These are phyloP conservation scores for Eucalyptus marginata DNA, from an alignment of 345 rosid species.

Conservation along the genomic window DNA sequence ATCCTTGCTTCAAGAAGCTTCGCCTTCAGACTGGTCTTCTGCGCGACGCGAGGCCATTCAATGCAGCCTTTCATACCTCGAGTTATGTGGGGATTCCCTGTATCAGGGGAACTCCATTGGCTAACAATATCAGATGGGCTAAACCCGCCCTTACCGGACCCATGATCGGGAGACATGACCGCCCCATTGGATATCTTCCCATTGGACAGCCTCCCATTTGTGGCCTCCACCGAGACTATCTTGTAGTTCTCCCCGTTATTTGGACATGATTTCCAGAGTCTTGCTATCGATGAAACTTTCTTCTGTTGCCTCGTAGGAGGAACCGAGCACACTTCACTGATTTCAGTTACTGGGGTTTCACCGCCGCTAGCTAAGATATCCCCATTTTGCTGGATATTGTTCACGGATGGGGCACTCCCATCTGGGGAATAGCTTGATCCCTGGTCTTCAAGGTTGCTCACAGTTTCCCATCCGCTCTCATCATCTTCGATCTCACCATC, in stretches of 20 bases:
- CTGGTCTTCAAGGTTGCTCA: slow-evolving; percentile 75
- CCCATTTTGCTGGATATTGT: slow-evolving; percentile 27
- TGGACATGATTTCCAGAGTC: slow-evolving; percentile 67
- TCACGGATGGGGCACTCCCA: slow-evolving; percentile 40
- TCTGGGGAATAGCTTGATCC: slow-evolving; percentile 68
- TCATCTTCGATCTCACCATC: slow-evolving; percentile 60
- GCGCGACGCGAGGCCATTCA: slow-evolving; percentile 82
- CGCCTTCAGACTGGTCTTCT: slow-evolving; percentile 81
- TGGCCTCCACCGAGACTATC: slow-evolving; percentile 54
- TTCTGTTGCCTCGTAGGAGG: slow-evolving; percentile 43
- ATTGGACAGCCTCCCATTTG: slow-evolving; percentile 56
- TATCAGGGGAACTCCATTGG: slow-evolving; percentile 86
- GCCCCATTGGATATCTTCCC: slow-evolving; percentile 60
- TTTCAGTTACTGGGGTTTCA: slow-evolving; percentile 46
- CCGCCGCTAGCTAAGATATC: slow-evolving; percentile 43
- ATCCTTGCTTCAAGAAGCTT: slow-evolving; percentile 87
- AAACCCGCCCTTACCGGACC: slow-evolving; percentile 48
- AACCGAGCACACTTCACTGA: slow-evolving; percentile 47
- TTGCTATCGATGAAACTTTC: slow-evolving; percentile 61
- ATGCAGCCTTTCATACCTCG: slow-evolving; percentile 97
- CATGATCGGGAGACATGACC: slow-evolving; percentile 46
- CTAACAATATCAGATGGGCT: slow-evolving; percentile 50
- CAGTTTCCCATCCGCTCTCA: slow-evolving; percentile 98
- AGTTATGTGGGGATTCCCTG: slow-evolving; percentile 48
- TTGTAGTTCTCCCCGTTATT: slow-evolving; percentile 52